Percentiles rank a stretch among this genome's conserved stretches.
phyloP scores from a whole-genome alignment of 352 stramenopile species.

The Phytophthora aleatoria region DNA sequence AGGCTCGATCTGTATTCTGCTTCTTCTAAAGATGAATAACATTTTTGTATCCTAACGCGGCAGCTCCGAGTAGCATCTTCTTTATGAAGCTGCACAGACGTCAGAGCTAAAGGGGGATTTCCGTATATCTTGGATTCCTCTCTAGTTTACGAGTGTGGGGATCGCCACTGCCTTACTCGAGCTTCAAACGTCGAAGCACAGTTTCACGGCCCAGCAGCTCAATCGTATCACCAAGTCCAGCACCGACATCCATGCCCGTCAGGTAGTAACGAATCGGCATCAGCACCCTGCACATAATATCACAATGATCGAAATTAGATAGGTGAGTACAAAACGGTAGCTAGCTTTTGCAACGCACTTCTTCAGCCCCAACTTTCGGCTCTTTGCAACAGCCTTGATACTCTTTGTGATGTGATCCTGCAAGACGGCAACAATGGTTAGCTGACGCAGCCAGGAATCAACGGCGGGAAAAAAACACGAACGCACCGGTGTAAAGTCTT shows the following conservation, averaged over 20 bases:
- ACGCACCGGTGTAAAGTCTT: constrained; percentile 70
- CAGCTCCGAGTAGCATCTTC: not conserved
- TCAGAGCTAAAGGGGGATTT: too few relatives aligned
- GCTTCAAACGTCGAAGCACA: constrained; percentile 51
- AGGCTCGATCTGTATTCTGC: constrained; percentile 24
- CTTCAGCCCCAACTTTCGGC: constrained; percentile 78
- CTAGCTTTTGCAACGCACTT: constrained; percentile 50
- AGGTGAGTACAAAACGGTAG: not conserved
- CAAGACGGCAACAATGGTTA: not conserved
- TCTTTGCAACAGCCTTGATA: constrained; percentile 81
- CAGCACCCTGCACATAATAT: constrained; percentile 57
- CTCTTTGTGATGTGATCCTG: constrained; percentile 79
- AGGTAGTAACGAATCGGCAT: constrained; percentile 89
- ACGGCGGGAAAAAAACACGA: not conserved
- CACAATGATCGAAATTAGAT: constrained; percentile 1
- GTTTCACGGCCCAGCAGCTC: constrained; percentile 71
- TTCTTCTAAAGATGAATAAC: constrained; percentile 20
- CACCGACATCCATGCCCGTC: constrained; percentile 86
- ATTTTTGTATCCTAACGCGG: constrained; percentile 19
- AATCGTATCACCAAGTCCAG: constrained; percentile 83
- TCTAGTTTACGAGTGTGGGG: too few relatives aligned
- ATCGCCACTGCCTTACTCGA: constrained; percentile 10
- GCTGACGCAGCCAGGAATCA: not conserved
- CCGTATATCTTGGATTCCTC: too few relatives aligned
- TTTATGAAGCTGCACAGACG: not conserved